Base-by-base conservation (phyloP, 2,329 filamentous ascomycete species). In the Grosmannia penicillata region DNA sequence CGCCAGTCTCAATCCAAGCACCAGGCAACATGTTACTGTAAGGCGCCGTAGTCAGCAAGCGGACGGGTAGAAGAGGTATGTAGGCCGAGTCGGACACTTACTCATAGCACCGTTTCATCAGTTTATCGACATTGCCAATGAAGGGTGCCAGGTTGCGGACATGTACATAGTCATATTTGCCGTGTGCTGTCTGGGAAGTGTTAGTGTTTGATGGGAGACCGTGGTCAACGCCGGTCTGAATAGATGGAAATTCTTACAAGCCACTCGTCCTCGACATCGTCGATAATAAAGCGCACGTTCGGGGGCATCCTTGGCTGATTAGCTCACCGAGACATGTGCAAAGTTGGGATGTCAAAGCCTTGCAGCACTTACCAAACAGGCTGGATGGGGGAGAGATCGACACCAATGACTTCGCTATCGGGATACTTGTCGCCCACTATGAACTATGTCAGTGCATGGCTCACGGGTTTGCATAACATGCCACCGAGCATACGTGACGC, bases 101-200 rank as follows among this genome's bases (percentile, higher is more conserved):
- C 37, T 35, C 33, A 7, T 35, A 43, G 36, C 48, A 43, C 18
- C 28, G 23, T 8, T 24, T 15, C 3, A 49, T 46, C 29, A 48
- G 53, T 53, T 49, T 45, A 41, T 56, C 57, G 10, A 54, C 49
- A 37, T 58, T 56, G 17, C 44, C 44, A 40, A 41, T 17, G 9
- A 37, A 35, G 1, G 34, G 62, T 18, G 65, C 61, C 60, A 57
- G 66, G 49, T 49, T 64, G 48, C 55, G 62, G 48, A 62, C 67
- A 59, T 62, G 63, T 1, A 78, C 65, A 43, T 68, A 62, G 49
- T 78, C 72, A 48, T 70, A 75, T 37, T 66, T 57, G 4, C 59
- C 53, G 35, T 67, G 21, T 8, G 4, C n/a, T 8, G 33, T 24
- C 33, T 40, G 14, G 3, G 17, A 14, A 18, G 6, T 10, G 19